Evolutionary conservation across 306 rosid genomes (phyloP).

Genomic region (Ormosia emarginata): DNA sequence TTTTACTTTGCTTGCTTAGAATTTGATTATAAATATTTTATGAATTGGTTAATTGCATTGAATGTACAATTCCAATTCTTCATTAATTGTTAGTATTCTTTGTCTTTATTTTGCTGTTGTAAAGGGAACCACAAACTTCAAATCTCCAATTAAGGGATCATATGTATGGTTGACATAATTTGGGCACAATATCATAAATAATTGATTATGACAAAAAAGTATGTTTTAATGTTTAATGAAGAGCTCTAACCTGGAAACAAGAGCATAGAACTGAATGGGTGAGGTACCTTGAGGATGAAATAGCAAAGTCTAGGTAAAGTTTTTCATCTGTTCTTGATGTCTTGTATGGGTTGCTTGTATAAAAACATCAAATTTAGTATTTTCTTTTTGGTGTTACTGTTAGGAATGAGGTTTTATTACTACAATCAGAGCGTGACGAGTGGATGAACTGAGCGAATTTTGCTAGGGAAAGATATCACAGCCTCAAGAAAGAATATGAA

Average conservation of each 20-base stretch:
- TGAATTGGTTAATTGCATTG: neutral
- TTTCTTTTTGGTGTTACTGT: neutral
- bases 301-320: conserved; percentile 24
- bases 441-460: conserved; percentile 22
- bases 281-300: conserved; percentile 19
- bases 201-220: neutral
- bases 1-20: neutral
- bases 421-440: conserved; percentile 12
- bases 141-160: neutral
- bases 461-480: conserved; percentile 10
- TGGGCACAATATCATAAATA: neutral
- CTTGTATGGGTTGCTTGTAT: neutral
- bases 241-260: neutral
- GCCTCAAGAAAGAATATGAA: conserved; percentile 18
- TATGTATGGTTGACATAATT: conserved; percentile 21
- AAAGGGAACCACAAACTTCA: conserved; percentile 9
- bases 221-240: conserved; percentile 14
- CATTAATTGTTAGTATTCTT: neutral
- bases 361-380: neutral
- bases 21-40: conserved; percentile 6
- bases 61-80: neutral
- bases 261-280: neutral
- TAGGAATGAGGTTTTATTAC: conserved; percentile 30
- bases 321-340: neutral
- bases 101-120: neutral